Percentiles rank a stretch among this genome's conserved stretches.
Conservation (phyloP, 2,329 filamentous ascomycete species). For the Botryotinia calthae region DNA sequence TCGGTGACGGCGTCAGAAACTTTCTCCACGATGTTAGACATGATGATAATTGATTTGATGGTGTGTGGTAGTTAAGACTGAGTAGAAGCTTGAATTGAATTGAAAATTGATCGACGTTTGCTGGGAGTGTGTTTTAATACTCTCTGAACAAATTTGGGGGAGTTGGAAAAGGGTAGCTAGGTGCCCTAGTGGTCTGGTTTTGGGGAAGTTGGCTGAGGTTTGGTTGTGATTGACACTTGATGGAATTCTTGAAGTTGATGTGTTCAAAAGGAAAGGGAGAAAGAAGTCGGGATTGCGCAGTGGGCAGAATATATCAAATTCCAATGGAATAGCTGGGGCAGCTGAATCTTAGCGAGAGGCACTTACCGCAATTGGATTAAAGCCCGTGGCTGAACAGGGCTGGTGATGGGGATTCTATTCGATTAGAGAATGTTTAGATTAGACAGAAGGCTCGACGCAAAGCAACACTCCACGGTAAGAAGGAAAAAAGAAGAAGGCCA, state of each 20-base stretch:
- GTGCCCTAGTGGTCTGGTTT: conserved; percentile 69
- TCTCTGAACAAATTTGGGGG: conserved; percentile 64
- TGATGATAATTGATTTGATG: conserved; percentile 51
- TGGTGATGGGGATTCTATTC: not conserved
- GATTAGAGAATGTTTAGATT: not conserved
- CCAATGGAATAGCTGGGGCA: conserved; percentile 22
- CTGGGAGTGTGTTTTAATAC: conserved; percentile 49
- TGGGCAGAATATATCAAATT: conserved; percentile 30
- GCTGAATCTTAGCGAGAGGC: conserved; percentile 27
- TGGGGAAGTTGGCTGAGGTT: conserved; percentile 39
- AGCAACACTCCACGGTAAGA: not conserved
- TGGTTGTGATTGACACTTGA: conserved; percentile 36
- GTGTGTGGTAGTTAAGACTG: conserved; percentile 43
- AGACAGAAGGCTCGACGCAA: not conserved
- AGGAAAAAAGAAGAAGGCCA: not conserved
- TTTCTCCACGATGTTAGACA: conserved; percentile 81
- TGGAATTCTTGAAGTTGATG: conserved; percentile 34
- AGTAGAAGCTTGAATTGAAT: conserved; percentile 52
- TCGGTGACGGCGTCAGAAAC: conserved; percentile 68
- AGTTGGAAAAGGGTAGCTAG: conserved; percentile 76
- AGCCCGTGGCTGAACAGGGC: conserved; percentile 14
- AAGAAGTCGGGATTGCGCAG: conserved; percentile 28
- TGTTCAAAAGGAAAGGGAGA: conserved; percentile 29
- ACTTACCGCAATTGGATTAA: conserved; percentile 22
- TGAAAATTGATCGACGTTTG: conserved; percentile 44